phyloP scores from a whole-genome alignment of 2,329 filamentous ascomycete species.

The Metarhizium rileyi region DNA sequence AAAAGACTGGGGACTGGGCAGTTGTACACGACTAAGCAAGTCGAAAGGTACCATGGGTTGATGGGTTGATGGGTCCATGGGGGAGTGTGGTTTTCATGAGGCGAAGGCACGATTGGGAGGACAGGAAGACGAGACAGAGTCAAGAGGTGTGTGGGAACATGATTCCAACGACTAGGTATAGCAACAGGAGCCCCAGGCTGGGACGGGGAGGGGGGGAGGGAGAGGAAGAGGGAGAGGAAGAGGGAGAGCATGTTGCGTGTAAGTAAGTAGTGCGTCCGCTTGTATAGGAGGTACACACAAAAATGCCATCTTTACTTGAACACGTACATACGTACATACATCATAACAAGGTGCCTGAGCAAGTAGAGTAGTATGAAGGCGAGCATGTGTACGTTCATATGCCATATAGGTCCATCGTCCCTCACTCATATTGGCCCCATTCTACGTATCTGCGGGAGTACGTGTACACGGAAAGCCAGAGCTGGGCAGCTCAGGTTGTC shows the following conservation, averaged over 20 bases:
- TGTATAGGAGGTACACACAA: not conserved
- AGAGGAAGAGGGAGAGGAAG: no score
- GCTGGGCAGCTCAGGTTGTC: not conserved
- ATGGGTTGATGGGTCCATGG: conserved; percentile 5
- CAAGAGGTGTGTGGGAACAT: conserved; percentile 7
- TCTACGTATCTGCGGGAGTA: not conserved
- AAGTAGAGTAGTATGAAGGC: not conserved
- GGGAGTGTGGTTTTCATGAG: conserved; percentile 6
- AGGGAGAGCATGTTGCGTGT: no score
- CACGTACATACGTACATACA: not conserved
- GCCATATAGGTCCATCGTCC: not conserved
- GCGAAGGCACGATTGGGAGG: not conserved
- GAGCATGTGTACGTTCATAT: not conserved
- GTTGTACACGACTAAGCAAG: conserved; percentile 4
- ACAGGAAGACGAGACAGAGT: conserved; percentile 4
- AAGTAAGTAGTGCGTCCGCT: no score
- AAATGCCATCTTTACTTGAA: no score
- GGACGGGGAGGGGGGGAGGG: not conserved
- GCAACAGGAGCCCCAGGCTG: not conserved
- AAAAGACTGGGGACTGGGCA: conserved; percentile 2
- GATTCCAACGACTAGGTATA: conserved; percentile 6
- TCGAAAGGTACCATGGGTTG: conserved; percentile 3
- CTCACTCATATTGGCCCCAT: not conserved
- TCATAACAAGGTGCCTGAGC: not conserved
- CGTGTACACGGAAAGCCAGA: not conserved